These are phyloP conservation scores for Calamus simplicifolius DNA, from an alignment of 176 grass and related monocot genomes.

Conservation along the genomic window DNA sequence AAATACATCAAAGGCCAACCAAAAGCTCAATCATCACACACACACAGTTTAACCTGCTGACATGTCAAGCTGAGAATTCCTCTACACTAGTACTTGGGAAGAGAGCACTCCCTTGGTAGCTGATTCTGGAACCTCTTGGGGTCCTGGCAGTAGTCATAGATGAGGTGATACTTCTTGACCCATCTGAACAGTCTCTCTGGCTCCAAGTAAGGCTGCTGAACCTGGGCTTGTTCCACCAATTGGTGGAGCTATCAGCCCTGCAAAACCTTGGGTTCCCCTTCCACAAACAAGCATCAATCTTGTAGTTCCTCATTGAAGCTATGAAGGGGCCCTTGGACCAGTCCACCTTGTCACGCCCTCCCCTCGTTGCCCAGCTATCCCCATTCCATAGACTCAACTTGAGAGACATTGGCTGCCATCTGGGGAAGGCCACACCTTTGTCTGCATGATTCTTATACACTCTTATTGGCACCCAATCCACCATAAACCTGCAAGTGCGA, in stretches of 20 bases:
- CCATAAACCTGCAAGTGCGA: slow-evolving; percentile 12
- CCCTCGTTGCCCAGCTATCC: slow-evolving; percentile 14
- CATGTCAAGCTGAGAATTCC: no score
- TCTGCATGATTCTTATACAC: slow-evolving; percentile 16
- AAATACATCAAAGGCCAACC: no score
- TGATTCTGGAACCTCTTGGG: slow-evolving; percentile 1
- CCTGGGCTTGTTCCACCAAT: slow-evolving; percentile 27
- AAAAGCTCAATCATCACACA: no score
- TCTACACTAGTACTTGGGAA: slow-evolving; percentile 6
- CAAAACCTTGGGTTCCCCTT: slow-evolving; percentile 21
- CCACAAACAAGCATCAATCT: slow-evolving; percentile 30
- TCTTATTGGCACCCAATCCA: slow-evolving; percentile 23
- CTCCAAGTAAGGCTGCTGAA: slow-evolving; percentile 17
- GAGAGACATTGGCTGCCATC: slow-evolving; percentile 19
- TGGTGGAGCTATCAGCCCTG: not conserved
- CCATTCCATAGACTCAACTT: slow-evolving; percentile 21
- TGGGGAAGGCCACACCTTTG: slow-evolving; percentile 7
- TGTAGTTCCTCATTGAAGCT: slow-evolving; percentile 22
- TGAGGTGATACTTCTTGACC: slow-evolving; percentile 26
- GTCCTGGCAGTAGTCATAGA: slow-evolving; percentile 29
- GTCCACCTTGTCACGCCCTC: slow-evolving; percentile 22
- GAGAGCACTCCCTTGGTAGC: slow-evolving; percentile 24
- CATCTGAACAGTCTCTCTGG: slow-evolving; percentile 34
- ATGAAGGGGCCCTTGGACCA: slow-evolving; percentile 30
- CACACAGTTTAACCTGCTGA: no score